Conservation (phyloP, 257 asterid genomes). For the Cordia subcordata region DNA sequence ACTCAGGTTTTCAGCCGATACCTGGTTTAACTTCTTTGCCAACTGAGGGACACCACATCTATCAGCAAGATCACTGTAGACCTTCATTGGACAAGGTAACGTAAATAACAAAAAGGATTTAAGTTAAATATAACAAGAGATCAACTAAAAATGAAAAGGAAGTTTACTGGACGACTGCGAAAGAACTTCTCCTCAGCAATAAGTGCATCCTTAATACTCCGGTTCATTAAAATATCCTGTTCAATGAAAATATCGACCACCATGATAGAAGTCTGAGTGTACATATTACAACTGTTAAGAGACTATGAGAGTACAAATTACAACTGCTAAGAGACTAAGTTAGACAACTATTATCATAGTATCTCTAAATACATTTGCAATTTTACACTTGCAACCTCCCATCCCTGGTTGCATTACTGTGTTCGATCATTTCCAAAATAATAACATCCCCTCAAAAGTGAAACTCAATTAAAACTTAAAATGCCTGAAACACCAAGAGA, state of each 20-base stretch:
- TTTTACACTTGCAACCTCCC: too few relatives aligned
- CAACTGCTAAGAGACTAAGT: not conserved
- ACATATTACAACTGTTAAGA: not conserved
- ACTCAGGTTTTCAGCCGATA: slow-evolving; percentile 14
- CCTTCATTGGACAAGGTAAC: slow-evolving; percentile 37
- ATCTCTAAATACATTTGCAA: too few relatives aligned
- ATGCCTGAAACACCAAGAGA: too few relatives aligned
- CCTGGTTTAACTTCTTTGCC: slow-evolving; percentile 99
- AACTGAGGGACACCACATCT: slow-evolving; percentile 92
- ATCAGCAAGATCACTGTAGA: slow-evolving; percentile 79
- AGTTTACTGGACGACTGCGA: slow-evolving; percentile 59
- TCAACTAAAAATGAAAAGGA: slow-evolving; percentile 16
- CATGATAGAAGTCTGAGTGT: not conserved
- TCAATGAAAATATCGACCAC: slow-evolving; percentile 6
- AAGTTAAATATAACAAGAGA: slow-evolving; percentile 12
- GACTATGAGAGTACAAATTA: not conserved
- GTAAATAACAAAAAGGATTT: not conserved
- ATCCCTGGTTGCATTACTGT: too few relatives aligned
- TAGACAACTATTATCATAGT: too few relatives aligned
- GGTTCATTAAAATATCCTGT: slow-evolving; percentile 76
- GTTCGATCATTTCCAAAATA: too few relatives aligned
- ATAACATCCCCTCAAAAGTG: too few relatives aligned
- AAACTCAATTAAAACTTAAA: too few relatives aligned
- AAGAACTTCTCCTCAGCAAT: slow-evolving; percentile 89
- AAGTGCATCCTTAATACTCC: slow-evolving; percentile 86